Base-by-base conservation (phyloP, 352 stramenopile genomes). In the Phytopythium montanum region DNA sequence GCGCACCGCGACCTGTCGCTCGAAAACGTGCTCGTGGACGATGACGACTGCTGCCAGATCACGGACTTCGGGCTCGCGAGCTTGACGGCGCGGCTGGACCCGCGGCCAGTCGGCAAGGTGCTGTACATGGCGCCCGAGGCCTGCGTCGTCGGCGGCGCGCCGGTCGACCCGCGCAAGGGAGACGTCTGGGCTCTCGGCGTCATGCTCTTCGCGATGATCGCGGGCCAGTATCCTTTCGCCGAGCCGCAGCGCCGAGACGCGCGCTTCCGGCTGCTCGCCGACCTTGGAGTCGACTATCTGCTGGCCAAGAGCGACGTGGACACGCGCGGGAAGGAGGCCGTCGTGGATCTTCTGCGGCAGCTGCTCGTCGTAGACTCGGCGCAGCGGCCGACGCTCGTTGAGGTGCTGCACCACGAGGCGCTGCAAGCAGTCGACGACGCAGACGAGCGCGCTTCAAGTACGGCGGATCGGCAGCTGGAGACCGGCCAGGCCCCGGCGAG, bases 101-200 rank as follows among this genome's bases (percentile, higher is more conserved):
- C 64, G 51, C 80, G 62, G 29, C 69, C 76, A 10, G 84, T 91
- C 44, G 86, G 86, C 51, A 95, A 95, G 67, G 41, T 79, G 13
- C 69, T 87, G 41, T 95, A 95, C 64, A 91, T 93, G 76, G 82
- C 83, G 9, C 85, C 85, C 1, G 85, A 95, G 73, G 68, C 73
- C 8, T 83, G 70, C 60, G 58, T 57, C 8, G 54, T 57, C 21
- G 21, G 48, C 26, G 61, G 57, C 8, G 59, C 68, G 44, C 59
- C 53, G 50, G 92, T 92, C 56, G 76, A 92, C 60, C 79, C 83
- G 6, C 78, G 77, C 62, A 59, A 59, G 39, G 79, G 79, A 5
- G 85, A 94, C 56, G 72, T 92, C 10, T 94, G 85, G 85, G 87
- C 85, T 21, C 76, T 94, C 14, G 85, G 85, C 14, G 82, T 94